Evolutionary conservation across 2,329 filamentous ascomycete species (phyloP), one percentile per base, ranked within the genome.

Genomic region (Sporothrix globosa): DNA sequence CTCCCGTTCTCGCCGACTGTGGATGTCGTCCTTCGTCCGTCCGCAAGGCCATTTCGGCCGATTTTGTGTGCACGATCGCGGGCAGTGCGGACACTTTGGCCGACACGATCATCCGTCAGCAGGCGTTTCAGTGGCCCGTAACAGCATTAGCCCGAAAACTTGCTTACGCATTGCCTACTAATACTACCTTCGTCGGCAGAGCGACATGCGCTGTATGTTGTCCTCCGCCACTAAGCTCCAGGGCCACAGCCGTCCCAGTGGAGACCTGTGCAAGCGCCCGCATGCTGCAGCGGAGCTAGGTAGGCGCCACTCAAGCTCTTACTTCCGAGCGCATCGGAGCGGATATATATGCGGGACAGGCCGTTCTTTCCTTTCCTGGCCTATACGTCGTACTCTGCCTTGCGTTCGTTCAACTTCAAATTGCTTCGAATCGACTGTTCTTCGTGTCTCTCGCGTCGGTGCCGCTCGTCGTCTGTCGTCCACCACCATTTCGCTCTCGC

Each of bases 11-110:
- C 10, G 10, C 41, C 41, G 41, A 27, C 54, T n/a, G n/a, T n/a
- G n/a, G n/a, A n/a, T n/a, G n/a, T 27, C 58, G 39, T 61, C 58
- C 39, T 63, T 63, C 39, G 39, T 46, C 58, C 58, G 58, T 63
- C 58, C 58, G 58, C 14, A 44, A 11, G 14, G 3, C 34, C 58
- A 11, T 3, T 63, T 63, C 58, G 58, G 58, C 58, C 58, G 58
- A 63, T 13, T 44, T 17, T 30, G 27, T 30, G 27, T 30, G 5
- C 30, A 9, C 34, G 6, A 9, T 34, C 6, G 34, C 34, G 44
- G 44, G 13, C 44, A 10, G 4, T 34, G 34, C 34, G 34, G 1
- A 7, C 34, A 34, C 34, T 34, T 34, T 34, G 34, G 34, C 34
- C 34, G 56, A 19, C 30, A n/a, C 56, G 56, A 34, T 14, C 30